Evolutionary conservation across 2,329 filamentous ascomycete species (phyloP), one percentile per base, ranked within the genome.

Genomic region (Verticillium tricorpus): DNA sequence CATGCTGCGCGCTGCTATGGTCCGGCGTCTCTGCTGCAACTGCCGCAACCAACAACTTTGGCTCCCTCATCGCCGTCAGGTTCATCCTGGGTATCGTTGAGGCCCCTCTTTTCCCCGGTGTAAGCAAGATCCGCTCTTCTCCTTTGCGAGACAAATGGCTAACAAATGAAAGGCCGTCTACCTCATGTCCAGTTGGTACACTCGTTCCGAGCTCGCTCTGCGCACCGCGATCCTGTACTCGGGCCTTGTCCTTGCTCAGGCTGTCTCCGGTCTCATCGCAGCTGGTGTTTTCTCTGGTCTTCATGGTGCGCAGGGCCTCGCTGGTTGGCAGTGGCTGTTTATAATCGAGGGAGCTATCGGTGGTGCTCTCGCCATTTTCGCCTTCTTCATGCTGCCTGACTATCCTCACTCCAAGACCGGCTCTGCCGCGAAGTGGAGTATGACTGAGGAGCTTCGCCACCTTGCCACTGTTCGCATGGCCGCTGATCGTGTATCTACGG

Each of bases 361-460:
- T 59, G 65, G 83, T 65, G 63, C 74, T 5, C 68, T 73, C 22
- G 71, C 76, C 1, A 63, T 77, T 1, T 28, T 71, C 1, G 68
- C 76, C 3, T 64, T 66, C 2, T 71, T 79, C 37, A 66, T 75
- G 31, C 71, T 86, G 0, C 84, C 84, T 0, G 78, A 92, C 69
- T 91, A 89, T 69, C 89, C 89, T 0, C 86, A 88, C 65, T 80
- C 86, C 61, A 45, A 45, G 39, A 45, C 39, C 5, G 39, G 39
- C n/a, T 45, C 39, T n/a, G 39, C 39, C n/a, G 87, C 88, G 25
- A 61, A 56, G 8, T 83, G 71, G 0, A 45, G 39, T n/a, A 90
- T 91, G 68, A 82, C 80, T 0, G 78, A 81, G 1, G 78, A 79
- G n/a, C 88, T 91, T 66, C 82, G 86, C 31, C 78, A 77, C 11